Evolutionary conservation across 2,329 filamentous ascomycete species (phyloP).

Genomic region (Atkinsonella hypoxylon): DNA sequence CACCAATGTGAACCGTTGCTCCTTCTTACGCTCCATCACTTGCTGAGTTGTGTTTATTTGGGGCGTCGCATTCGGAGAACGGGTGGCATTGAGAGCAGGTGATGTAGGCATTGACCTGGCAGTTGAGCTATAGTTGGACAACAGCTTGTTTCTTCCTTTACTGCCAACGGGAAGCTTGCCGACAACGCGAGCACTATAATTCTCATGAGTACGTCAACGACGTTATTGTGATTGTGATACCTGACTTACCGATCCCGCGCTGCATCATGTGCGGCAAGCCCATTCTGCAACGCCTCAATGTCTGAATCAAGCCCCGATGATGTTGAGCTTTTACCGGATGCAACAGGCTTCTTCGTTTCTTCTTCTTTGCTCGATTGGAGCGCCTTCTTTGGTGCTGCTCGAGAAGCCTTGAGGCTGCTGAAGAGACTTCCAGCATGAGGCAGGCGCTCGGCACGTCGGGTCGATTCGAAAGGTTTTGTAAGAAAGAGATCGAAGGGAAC

Average conservation of each 20-base stretch:
- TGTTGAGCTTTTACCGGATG: slow-evolving; percentile 22
- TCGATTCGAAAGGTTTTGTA: slow-evolving; percentile 36
- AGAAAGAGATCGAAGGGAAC: slow-evolving; percentile 45
- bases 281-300: slow-evolving; percentile 35
- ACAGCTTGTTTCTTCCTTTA: slow-evolving; percentile 31
- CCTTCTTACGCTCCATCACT: slow-evolving; percentile 40
- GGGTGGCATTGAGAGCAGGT: slow-evolving; percentile 41
- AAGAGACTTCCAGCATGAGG: slow-evolving; percentile 41
- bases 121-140: slow-evolving; percentile 27
- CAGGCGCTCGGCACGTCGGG: slow-evolving; percentile 34
- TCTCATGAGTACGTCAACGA: slow-evolving; percentile 15
- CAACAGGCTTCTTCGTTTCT: slow-evolving; percentile 19
- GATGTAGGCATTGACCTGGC: slow-evolving; percentile 36
- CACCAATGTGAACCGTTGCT: slow-evolving; percentile 40
- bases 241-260: slow-evolving; percentile 23
- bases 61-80: slow-evolving; percentile 40
- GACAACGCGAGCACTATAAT: slow-evolving; percentile 21
- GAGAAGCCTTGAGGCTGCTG: slow-evolving; percentile 23
- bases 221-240: neutral
- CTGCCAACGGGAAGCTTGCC: slow-evolving; percentile 19
- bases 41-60: slow-evolving; percentile 39
- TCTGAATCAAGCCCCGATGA: slow-evolving; percentile 36
- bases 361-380: slow-evolving; percentile 20
- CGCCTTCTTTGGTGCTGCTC: slow-evolving; percentile 11
- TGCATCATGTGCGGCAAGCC: slow-evolving; percentile 23